phyloP scores from a whole-genome alignment of 345 rosid genomes.

The Citrus sinensis region DNA sequence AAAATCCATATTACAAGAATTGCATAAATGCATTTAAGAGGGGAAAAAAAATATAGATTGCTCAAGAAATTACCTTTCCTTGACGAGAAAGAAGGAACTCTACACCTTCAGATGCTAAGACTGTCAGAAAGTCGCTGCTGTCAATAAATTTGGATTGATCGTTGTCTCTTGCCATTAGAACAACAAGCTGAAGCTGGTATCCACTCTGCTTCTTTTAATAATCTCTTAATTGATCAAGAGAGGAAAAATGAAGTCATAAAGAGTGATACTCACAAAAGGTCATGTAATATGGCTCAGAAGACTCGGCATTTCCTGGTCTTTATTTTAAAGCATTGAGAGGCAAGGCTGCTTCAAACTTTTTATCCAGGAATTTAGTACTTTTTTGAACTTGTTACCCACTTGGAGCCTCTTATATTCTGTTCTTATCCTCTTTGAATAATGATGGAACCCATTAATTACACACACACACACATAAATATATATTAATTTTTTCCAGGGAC shows the following conservation, averaged over 20 bases:
- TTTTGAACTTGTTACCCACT: neutral
- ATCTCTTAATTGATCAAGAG: neutral
- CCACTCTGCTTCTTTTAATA: neutral
- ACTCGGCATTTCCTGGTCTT: neutral
- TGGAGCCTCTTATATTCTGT: neutral
- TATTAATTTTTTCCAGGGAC: neutral
- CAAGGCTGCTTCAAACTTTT: neutral
- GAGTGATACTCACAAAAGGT: neutral
- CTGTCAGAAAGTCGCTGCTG: conserved; percentile 28
- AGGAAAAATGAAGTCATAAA: neutral
- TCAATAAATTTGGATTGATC: conserved; percentile 18
- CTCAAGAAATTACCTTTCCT: conserved; percentile 35
- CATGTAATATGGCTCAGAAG: neutral
- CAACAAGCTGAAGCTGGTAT: conserved; percentile 11
- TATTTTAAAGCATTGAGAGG: neutral
- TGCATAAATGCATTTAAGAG: neutral
- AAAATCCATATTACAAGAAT: neutral
- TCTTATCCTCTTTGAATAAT: neutral
- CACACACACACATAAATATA: too few species aligned
- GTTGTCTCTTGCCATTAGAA: conserved; percentile 37
- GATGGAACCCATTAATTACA: neutral
- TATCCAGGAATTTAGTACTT: neutral
- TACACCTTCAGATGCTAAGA: conserved; percentile 52
- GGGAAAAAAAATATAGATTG: neutral
- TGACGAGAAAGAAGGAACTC: conserved; percentile 54